Conservation (phyloP, 768 basidiomycete species). For the Tylopilus rubrobrunneus region DNA sequence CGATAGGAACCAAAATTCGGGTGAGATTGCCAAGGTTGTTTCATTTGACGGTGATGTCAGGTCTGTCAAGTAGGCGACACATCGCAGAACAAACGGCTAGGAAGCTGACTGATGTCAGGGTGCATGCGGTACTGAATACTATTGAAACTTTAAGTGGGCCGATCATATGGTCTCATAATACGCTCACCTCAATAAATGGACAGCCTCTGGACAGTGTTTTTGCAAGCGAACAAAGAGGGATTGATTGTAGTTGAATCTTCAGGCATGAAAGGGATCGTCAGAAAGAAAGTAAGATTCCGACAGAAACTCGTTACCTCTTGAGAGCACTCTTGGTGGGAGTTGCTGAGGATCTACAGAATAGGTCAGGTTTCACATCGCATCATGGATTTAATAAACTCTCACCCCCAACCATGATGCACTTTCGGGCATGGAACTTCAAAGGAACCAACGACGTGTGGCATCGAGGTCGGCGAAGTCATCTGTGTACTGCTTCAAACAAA, state of each 20-base stretch:
- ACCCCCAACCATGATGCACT: slow-evolving; percentile 94
- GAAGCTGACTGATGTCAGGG: slow-evolving; percentile 87
- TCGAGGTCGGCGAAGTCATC: slow-evolving; percentile 86
- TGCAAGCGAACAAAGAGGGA: slow-evolving; percentile 92
- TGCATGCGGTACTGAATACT: slow-evolving; percentile 99
- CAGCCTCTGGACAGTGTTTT: slow-evolving; percentile 71
- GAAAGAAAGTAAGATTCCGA: slow-evolving; percentile 23
- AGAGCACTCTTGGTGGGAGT: slow-evolving; percentile 89
- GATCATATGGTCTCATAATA: background rate
- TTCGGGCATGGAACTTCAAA: slow-evolving; percentile 76
- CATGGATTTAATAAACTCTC: slow-evolving; percentile 1
- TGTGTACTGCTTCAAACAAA: slow-evolving; percentile 64
- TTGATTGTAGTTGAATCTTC: slow-evolving; percentile 76
- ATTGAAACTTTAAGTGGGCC: slow-evolving; percentile 1
- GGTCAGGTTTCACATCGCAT: background rate
- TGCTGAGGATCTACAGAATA: slow-evolving; percentile 70
- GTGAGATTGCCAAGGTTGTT: slow-evolving; percentile 80
- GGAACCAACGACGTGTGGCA: slow-evolving; percentile 86
- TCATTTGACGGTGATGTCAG: slow-evolving; percentile 77
- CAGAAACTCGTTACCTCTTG: slow-evolving; percentile 42
- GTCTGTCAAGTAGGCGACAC: slow-evolving; percentile 80
- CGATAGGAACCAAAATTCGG: slow-evolving; percentile 79
- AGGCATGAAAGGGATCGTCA: slow-evolving; percentile 43
- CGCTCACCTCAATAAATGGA: slow-evolving; percentile 82
- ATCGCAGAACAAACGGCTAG: slow-evolving; percentile 85